Evolutionary conservation across 129 eudicot genomes (phyloP).

Genomic region (Deinandra increscens): DNA sequence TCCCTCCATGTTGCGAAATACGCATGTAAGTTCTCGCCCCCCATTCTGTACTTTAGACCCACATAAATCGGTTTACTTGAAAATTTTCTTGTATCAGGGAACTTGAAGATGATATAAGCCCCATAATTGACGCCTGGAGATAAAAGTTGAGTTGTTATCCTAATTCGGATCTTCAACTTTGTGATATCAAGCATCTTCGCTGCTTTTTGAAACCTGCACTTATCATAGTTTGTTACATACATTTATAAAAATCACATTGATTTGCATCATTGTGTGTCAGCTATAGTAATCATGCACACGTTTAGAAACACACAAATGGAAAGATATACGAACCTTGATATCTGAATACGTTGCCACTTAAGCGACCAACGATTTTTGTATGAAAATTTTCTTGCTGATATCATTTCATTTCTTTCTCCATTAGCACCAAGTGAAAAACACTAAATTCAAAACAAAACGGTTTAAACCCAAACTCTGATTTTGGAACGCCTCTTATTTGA

Average conservation of each 20-base stretch:
- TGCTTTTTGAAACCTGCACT: not conserved
- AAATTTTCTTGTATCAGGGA: too few species aligned
- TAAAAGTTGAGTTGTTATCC: not conserved
- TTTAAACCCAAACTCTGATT: not conserved
- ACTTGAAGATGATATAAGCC: too few species aligned
- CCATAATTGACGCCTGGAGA: too few species aligned
- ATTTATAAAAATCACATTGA: too few species aligned
- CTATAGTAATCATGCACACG: too few species aligned
- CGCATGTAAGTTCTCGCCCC: too few species aligned
- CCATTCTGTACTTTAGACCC: too few species aligned
- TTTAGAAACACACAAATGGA: too few species aligned
- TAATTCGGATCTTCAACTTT: not conserved
- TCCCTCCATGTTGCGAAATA: too few species aligned
- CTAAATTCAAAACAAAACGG: not conserved
- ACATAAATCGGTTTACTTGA: too few species aligned
- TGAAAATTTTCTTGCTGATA: not conserved
- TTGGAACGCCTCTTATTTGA: not conserved
- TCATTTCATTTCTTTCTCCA: not conserved
- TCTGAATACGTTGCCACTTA: not conserved
- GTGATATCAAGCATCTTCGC: not conserved
- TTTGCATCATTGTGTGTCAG: too few species aligned
- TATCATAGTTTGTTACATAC: not conserved
- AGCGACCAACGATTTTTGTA: not conserved
- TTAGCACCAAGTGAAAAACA: slow-evolving; percentile 1
- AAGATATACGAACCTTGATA: slow-evolving; percentile 7